Evolutionary conservation across 108 stramenopile species (phyloP).

Genomic region (Nitzschia inconspicua): DNA sequence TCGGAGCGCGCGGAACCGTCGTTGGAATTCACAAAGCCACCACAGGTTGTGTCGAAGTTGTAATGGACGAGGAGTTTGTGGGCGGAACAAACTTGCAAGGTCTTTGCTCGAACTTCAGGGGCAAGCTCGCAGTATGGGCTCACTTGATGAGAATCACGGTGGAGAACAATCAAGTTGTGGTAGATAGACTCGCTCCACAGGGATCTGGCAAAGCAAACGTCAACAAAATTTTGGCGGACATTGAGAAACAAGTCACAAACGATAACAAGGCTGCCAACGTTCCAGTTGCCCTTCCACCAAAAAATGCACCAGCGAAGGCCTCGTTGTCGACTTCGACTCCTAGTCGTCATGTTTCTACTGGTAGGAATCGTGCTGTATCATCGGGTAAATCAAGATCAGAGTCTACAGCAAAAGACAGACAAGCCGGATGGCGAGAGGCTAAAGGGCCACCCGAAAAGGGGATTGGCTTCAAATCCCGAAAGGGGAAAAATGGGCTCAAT

Average conservation of each 20-base stretch:
- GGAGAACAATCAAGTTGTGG: constrained; percentile 58
- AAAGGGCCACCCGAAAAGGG: constrained; percentile 57
- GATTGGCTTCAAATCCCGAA: constrained; percentile 56
- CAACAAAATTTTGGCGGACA: constrained; percentile 52
- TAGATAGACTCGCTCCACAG: constrained; percentile 66
- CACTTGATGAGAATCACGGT: constrained; percentile 77
- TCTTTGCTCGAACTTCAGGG: constrained; percentile 91
- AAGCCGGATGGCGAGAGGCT: constrained; percentile 65
- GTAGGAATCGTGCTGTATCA: constrained; percentile 17
- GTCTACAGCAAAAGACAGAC: constrained; percentile 38
- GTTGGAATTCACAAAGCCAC: constrained; percentile 88
- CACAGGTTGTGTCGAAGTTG: constrained; percentile 95
- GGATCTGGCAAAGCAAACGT: constrained; percentile 64
- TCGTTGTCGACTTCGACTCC: constrained; percentile 4
- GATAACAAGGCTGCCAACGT: neutral
- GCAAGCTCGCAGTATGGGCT: constrained; percentile 91
- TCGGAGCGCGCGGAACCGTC: constrained; percentile 95
- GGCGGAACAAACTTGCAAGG: constrained; percentile 93
- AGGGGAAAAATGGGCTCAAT: constrained; percentile 51
- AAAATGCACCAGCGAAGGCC: neutral
- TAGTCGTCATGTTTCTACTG: constrained; percentile 3
- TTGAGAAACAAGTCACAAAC: constrained; percentile 33
- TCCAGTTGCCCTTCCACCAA: neutral
- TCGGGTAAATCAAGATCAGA: constrained; percentile 34
- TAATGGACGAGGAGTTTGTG: constrained; percentile 98